phyloP scores from a whole-genome alignment of 441 rosid genomes.

The Jatropha multifida region DNA sequence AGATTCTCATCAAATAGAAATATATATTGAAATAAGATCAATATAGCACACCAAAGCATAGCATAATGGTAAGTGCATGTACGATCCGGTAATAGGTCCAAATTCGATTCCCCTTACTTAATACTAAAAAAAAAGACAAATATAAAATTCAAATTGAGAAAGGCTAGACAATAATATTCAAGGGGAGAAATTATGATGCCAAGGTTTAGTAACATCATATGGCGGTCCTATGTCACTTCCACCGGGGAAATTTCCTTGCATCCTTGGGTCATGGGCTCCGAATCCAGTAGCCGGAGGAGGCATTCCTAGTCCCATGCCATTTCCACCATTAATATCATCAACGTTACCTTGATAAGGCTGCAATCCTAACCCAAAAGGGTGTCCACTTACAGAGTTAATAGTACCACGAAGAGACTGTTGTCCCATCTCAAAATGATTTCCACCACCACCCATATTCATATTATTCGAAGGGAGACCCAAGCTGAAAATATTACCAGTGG shows the following conservation, averaged over 20 bases:
- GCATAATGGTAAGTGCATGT: too few relatives aligned
- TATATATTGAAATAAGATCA: not conserved
- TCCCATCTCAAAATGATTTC: not conserved
- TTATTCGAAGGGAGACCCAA: not conserved
- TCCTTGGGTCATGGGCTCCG: not conserved
- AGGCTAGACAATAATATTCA: not conserved
- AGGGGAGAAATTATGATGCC: conserved; percentile 9
- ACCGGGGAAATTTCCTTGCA: conserved; percentile 10
- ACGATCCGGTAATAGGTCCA: too few relatives aligned
- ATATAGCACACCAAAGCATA: too few relatives aligned
- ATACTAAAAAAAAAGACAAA: too few relatives aligned
- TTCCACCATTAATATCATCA: not conserved
- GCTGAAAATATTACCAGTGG: not conserved
- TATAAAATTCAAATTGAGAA: not conserved
- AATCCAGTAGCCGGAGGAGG: not conserved
- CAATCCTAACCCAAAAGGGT: conserved; percentile 6
- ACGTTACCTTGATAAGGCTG: not conserved
- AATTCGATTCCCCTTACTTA: too few relatives aligned
- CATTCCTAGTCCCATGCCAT: not conserved
- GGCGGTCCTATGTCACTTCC: conserved; percentile 17
- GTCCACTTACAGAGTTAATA: not conserved
- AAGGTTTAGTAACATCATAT: conserved; percentile 6
- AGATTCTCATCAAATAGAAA: not conserved
- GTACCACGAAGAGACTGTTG: not conserved
- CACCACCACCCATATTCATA: not conserved